Evolutionary conservation across 108 stramenopile genomes (phyloP).

Genomic region (Bacterosira constricta): DNA sequence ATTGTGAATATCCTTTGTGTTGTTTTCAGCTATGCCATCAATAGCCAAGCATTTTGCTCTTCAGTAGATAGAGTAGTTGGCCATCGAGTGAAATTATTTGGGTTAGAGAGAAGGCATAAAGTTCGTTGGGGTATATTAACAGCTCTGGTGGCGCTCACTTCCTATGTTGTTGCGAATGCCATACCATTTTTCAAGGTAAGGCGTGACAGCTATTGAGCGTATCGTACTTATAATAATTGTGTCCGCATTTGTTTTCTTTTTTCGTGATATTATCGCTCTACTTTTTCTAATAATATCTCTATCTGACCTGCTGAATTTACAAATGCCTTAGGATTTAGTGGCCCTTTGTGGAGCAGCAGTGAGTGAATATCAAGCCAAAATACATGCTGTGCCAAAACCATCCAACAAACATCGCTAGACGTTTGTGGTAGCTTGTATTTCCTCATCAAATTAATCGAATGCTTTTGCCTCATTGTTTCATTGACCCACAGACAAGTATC

Average conservation of each 20-base stretch:
- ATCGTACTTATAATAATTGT: no score
- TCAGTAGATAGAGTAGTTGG: constrained; percentile 66
- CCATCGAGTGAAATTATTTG: constrained; percentile 19
- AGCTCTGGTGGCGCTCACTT: constrained; percentile 37
- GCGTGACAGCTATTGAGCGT: no score
- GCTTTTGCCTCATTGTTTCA: no score
- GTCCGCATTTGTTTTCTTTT: no score
- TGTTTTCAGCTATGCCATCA: constrained; percentile 86
- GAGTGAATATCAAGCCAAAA: no score
- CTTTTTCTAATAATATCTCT: background rate
- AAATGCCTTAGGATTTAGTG: constrained; percentile 69
- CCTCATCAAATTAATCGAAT: no score
- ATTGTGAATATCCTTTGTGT: no score
- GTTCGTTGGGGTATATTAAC: constrained; percentile 68
- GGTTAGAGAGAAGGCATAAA: constrained; percentile 12
- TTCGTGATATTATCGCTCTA: background rate
- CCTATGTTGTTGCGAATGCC: constrained; percentile 65
- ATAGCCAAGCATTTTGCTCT: constrained; percentile 76
- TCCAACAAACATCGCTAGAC: no score
- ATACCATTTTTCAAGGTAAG: constrained; percentile 71
- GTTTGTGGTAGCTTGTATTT: no score
- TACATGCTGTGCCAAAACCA: no score
- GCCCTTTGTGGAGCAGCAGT: constrained; percentile 69
- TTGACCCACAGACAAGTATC: no score
- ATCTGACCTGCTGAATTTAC: no score